Evolutionary conservation across 179 eudicot genomes (phyloP).

Genomic region (Spergularia azorica): DNA sequence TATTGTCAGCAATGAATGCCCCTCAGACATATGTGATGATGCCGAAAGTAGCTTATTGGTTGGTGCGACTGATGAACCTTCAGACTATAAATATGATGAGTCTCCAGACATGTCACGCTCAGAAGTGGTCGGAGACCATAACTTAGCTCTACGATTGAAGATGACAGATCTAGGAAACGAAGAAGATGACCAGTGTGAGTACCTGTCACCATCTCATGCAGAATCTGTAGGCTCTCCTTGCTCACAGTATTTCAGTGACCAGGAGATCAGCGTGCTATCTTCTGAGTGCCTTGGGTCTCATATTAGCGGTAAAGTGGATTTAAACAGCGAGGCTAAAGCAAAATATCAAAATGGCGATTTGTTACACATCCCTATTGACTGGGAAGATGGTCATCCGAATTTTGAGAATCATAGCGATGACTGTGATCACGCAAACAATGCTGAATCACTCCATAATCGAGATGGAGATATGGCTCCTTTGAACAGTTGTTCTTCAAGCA

Average conservation of each 20-base stretch:
- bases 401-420: constrained; percentile 20
- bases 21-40: constrained; percentile 58
- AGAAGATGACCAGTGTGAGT: constrained; percentile 31
- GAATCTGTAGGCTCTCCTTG: constrained; percentile 42
- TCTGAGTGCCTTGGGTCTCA: constrained; percentile 32
- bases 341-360: constrained; percentile 22
- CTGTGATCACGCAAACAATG: constrained; percentile 3
- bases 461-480: constrained; percentile 7
- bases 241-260: constrained; percentile 37
- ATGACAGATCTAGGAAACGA: constrained; percentile 19
- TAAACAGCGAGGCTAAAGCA: constrained; percentile 8
- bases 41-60: constrained; percentile 44
- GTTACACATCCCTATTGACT: constrained; percentile 37
- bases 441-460: constrained; percentile 8
- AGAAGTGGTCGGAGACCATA: constrained; percentile 22
- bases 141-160: constrained; percentile 18
- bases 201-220: constrained; percentile 23
- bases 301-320: constrained; percentile 21
- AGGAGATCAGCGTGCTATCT: constrained; percentile 27
- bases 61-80: constrained; percentile 31
- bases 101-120: constrained; percentile 27
- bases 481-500: constrained; percentile 3
- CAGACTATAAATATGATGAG: constrained; percentile 31
- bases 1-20: constrained; percentile 37
- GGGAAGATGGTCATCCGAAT: constrained; percentile 34